These are phyloP conservation scores for Colletotrichum liaoningense DNA, from an alignment of 2,329 filamentous ascomycete genomes.

Conservation along the genomic window DNA sequence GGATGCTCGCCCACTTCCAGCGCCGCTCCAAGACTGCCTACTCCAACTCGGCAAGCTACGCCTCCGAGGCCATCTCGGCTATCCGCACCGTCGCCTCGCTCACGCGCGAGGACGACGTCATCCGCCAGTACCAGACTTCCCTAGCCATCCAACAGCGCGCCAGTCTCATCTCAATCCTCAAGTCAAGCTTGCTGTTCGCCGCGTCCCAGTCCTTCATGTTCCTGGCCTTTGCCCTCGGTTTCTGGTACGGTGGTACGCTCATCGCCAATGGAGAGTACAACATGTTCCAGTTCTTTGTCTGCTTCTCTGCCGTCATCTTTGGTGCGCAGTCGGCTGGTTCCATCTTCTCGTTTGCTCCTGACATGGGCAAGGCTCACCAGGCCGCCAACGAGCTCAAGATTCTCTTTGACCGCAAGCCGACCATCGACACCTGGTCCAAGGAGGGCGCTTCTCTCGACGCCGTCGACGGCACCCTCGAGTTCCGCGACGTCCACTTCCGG, in stretches of 20 bases:
- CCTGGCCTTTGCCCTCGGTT: conserved; percentile 85
- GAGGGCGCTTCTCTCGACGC: conserved; percentile 72
- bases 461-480: conserved; percentile 85
- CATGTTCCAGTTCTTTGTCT: conserved; percentile 92
- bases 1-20: conserved; percentile 83
- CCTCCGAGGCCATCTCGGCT: conserved; percentile 92
- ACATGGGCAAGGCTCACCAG: conserved; percentile 93
- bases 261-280: conserved; percentile 78
- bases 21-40: conserved; percentile 83
- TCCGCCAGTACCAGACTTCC: conserved; percentile 74
- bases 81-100: conserved; percentile 94
- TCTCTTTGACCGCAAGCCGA: conserved; percentile 84
- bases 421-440: conserved; percentile 83
- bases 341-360: conserved; percentile 89
- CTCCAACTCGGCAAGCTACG: conserved; percentile 83
- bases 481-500: conserved; percentile 92
- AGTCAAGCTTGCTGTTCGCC: conserved; percentile 84
- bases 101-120: conserved; percentile 86
- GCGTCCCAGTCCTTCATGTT: conserved; percentile 87
- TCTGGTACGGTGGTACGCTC: conserved; percentile 90
- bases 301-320: conserved; percentile 89
- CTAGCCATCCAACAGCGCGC: conserved; percentile 74
- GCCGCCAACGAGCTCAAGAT: conserved; percentile 84
- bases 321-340: conserved; percentile 91
- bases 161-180: conserved; percentile 79